A percentile compares a stretch with the other conserved stretches of the same genome.
These are phyloP conservation scores for Verbena officinalis DNA, from an alignment of 257 asterid genomes.

Conservation along the genomic window DNA sequence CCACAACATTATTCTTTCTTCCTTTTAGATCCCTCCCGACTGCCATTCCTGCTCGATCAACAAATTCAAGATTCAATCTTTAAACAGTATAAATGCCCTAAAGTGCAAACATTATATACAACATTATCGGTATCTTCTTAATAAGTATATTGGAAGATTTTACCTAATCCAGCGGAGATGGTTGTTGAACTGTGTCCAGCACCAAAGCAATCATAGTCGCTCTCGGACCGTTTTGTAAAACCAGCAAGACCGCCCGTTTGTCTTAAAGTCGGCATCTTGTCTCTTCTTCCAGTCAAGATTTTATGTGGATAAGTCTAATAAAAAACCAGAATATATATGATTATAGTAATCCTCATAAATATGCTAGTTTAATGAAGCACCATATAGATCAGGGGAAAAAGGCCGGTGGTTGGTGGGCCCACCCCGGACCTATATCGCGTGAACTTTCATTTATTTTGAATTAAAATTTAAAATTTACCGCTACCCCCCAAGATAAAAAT, in stretches of 20 bases:
- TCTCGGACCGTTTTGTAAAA: slow-evolving; percentile 71
- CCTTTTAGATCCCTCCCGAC: slow-evolving; percentile 60
- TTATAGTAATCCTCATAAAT: background rate
- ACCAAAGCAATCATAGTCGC: slow-evolving; percentile 77
- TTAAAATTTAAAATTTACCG: too few species aligned
- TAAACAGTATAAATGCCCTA: too few species aligned
- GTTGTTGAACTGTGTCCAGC: slow-evolving; percentile 80
- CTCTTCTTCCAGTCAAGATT: slow-evolving; percentile 43
- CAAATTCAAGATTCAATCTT: background rate
- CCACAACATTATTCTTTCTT: slow-evolving; percentile 49
- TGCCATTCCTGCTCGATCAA: slow-evolving; percentile 47
- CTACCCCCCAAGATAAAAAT: too few species aligned
- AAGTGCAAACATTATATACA: too few species aligned
- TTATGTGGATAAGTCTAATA: slow-evolving; percentile 52
- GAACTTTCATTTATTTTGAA: too few species aligned
- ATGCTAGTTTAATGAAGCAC: background rate
- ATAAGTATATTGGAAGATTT: too few species aligned
- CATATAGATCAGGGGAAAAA: too few species aligned
- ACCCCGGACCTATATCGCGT: too few species aligned
- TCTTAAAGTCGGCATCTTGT: slow-evolving; percentile 66
- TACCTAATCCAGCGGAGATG: slow-evolving; percentile 76
- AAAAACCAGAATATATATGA: slow-evolving; percentile 10
- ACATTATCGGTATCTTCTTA: too few species aligned
- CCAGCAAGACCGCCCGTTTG: slow-evolving; percentile 69
- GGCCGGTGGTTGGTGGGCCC: too few species aligned